Base-by-base conservation (phyloP, 805 yeast genomes). In the Candida ipomoeae region DNA sequence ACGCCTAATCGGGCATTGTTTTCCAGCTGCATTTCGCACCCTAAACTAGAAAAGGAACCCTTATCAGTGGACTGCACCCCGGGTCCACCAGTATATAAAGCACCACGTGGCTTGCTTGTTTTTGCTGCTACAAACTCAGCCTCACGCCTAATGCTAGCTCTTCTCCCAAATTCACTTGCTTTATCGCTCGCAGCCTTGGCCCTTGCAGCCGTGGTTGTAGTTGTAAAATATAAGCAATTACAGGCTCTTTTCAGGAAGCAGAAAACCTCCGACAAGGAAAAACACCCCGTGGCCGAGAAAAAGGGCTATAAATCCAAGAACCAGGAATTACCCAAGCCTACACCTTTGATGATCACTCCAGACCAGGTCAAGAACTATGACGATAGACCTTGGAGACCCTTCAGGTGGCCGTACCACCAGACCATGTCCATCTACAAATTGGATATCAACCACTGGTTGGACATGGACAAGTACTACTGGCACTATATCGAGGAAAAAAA, bases 321-420 rank as follows among this genome's bases (percentile, higher is more conserved):
- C 1, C 49, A 47, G 21, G 60, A 55, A 23, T 37, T 65, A 38
- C 80, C 81, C 8, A 62, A 63, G 38, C 84, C 85, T 18, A 75
- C 82, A 0, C 87, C 89, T 0, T 66, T 84, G 29, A 71, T 70
- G 67, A 77, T 85, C 46, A 83, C 87, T 0, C 87, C 87, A 2
- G 89, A 85, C 44, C 81, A 82, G 57, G 86, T 84, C 10, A 69
- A 71, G 54, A 77, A 75, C 21, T 82, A 83, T 60, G 88, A 85
- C 57, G 90, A 83, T 58, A 73, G 90, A 62, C 89, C 90, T 11
- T 85, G 90, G 90, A 73, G 90, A 67, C 89, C 89, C 7, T 85
- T 85, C 68, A 71, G 90, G 60, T 83, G 87, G 84, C 90, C 90
- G 29, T 85, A 85, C 61, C 89, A 84, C 64, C 90, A 85, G 65